phyloP scores from a whole-genome alignment of 352 stramenopile genomes.

The Plasmopara viticola region DNA sequence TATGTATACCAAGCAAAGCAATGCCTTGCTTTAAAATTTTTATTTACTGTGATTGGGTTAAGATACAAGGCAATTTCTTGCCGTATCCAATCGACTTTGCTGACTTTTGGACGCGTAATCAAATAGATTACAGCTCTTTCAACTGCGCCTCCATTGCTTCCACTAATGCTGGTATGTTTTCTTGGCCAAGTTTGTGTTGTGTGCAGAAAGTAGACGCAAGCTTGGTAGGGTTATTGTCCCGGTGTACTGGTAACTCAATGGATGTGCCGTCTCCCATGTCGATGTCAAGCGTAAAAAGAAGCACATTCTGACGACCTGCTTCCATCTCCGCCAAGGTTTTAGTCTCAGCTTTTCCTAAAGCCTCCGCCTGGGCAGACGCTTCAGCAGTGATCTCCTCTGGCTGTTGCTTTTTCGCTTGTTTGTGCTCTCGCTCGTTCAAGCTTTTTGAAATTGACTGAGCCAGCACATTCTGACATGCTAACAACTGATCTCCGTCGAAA shows the following conservation, averaged over 20 bases:
- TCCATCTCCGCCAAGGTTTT: conserved; percentile 5
- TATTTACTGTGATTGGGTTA: too few relatives aligned
- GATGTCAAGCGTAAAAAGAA: conserved; percentile 72
- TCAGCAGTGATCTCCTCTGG: conserved; percentile 4
- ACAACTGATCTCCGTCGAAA: conserved; percentile 52
- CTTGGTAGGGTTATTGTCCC: conserved; percentile 41
- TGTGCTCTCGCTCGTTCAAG: conserved; percentile 13
- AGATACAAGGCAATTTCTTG: too few relatives aligned
- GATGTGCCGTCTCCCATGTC: conserved; percentile 44
- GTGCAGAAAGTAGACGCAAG: conserved; percentile 55
- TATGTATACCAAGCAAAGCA: too few relatives aligned
- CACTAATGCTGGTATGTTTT: conserved; percentile 54
- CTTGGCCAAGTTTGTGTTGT: conserved; percentile 39
- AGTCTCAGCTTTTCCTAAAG: conserved; percentile 4
- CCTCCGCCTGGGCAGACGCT: conserved; percentile 7
- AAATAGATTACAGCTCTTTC: conserved; percentile 19
- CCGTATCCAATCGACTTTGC: too few relatives aligned
- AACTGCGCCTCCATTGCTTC: conserved; percentile 51
- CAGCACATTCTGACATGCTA: conserved; percentile 55
- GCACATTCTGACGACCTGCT: conserved; percentile 16
- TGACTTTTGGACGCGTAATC: background rate
- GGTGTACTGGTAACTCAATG: conserved; percentile 39
- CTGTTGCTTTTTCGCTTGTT: conserved; percentile 11
- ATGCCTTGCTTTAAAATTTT: too few relatives aligned
- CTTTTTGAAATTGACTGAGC: conserved; percentile 35